Base-by-base conservation (phyloP, 352 stramenopile species). In the Pythium scleroteichum region DNA sequence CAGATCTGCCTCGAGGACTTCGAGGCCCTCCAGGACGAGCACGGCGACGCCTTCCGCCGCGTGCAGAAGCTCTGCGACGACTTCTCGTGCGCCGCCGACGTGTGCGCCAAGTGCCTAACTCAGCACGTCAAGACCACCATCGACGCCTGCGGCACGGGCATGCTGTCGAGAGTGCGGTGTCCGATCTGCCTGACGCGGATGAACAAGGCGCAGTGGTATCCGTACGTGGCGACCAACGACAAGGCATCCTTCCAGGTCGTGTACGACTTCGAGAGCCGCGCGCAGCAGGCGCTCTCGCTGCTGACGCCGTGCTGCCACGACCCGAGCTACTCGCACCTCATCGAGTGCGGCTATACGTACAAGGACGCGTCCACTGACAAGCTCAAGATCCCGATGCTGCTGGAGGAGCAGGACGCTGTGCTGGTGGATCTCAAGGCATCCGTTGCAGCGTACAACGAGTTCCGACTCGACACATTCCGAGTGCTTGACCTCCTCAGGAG, bases 1-100 rank as follows among this genome's bases (percentile, higher is more conserved):
- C 72, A 77, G 69, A 71, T 79, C 40, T 79, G 72, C 42, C 59
- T 79, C 45, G 62, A 79, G 16, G 48, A 61, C 35, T 42, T 38
- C 51, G 4, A 26, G 29, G 62, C 20, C 39, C 62, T 32, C 4
- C 27, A 58, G 22, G 45, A 22, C 7, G 38, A 50, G 13, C 26
- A 26, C 9, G 40, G 39, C 1, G 52, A 42, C 20, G 10, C 68
- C 2, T 26, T 46, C 2, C 40, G 50, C 3, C 33, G 29, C 4
- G 29, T 54, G 10, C 48, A 54, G 29, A 54, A 42, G 9, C 49
- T 44, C 20, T 56, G 49, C 20, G 16, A 24, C 22, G 16, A 41
- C 27, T 1, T n/a, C 20, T 2, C 14, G n/a, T 56, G 49, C 33
- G 16, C 29, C 16, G 49, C 19, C 19, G 49, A 45, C 23, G n/a